Base-by-base conservation (phyloP, 306 rosid species). In the Cajanus cajan region DNA sequence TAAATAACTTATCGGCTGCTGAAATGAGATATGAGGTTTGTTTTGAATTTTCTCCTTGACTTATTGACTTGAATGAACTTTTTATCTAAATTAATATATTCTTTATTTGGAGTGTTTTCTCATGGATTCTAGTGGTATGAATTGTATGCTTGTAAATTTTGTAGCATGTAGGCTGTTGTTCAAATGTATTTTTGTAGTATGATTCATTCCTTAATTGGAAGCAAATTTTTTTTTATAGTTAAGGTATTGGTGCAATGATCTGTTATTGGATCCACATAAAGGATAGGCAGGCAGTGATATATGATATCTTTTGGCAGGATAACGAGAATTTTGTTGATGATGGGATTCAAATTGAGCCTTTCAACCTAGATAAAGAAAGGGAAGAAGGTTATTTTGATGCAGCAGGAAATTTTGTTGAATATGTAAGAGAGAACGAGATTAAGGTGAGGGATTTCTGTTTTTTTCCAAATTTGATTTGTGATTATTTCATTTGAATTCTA, bases 371-470 rank as follows among this genome's bases (percentile, higher is more conserved):
- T 57, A 88, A 86, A 86, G 99, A 95, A 88, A 90, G 95, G 80
- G 98, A 94, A 74, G 97, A 91, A 87, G 99, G 97, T 74, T 92
- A 91, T 75, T 95, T 95, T 76, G 99, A 95, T 39, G 89, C 85
- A 10, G 87, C 84, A 0, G 97, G 97, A 40, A 95, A 95, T 78
- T 95, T 85, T 65, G 91, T 95, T 62, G 99, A 95, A 82, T 95
- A 88, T 68, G 86, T 89, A 16, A 88, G 84, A 18, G 88, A 91
- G 11, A 85, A 91, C 8, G 94, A 87, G 50, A 83, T 88, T 66
- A 88, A 82, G 88, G 86, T 85, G 74, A 43, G 80, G 1, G 33
- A 39, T 33, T 77, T 83, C 24, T 61, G 12, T 40, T 73, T 0
- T 44, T 58, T 39, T 51, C 54, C 3, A 50, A 64, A 40, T 41